Conservation (phyloP, 345 rosid species). For the Psidium guajava region DNA sequence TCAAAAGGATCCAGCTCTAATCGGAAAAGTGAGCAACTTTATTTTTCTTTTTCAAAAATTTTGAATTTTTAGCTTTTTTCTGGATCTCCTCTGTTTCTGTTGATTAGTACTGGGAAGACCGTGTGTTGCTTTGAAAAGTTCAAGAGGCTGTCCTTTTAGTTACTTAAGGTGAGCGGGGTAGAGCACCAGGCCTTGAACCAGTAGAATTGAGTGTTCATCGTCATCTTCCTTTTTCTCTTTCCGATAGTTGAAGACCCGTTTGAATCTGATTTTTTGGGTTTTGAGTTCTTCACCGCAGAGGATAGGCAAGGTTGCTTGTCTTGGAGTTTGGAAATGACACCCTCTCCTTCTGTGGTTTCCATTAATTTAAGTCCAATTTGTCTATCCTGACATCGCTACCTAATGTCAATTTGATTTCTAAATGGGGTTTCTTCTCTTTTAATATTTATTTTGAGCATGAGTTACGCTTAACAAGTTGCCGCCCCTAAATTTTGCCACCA, state of each 20-base stretch:
- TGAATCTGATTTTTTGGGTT: background rate
- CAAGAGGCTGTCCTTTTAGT: background rate
- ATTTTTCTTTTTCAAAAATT: conserved; percentile 6
- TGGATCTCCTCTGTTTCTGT: background rate
- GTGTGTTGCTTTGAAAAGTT: background rate
- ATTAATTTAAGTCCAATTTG: background rate
- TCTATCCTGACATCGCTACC: background rate
- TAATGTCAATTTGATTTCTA: background rate
- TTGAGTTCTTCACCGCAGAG: background rate
- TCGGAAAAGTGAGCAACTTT: conserved; percentile 26
- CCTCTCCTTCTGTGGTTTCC: background rate
- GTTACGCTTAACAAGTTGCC: background rate
- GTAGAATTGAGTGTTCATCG: background rate
- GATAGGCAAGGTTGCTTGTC: background rate
- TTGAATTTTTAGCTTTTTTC: too few species aligned
- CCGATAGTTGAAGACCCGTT: background rate
- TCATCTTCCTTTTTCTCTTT: background rate
- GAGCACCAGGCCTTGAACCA: background rate
- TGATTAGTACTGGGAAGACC: background rate
- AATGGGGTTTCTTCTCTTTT: background rate
- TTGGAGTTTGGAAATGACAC: background rate
- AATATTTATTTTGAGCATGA: background rate
- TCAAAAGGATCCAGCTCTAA: background rate
- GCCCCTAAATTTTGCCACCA: background rate
- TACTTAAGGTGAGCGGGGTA: background rate